Evolutionary conservation across 805 yeast species (phyloP).

Genomic region (Kodamaea kaohsiungensis): DNA sequence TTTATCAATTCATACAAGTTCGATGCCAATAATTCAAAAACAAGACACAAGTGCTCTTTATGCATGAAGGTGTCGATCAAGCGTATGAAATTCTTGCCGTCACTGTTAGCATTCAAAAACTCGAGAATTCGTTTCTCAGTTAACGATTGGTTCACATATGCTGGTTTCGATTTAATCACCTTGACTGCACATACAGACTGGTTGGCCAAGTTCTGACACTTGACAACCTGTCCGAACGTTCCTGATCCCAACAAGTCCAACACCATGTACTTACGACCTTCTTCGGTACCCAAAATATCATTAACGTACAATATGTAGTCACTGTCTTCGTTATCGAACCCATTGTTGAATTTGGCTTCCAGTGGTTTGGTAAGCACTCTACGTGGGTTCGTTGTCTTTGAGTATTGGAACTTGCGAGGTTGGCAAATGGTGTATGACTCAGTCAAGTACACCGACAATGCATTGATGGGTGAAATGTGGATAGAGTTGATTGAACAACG

Average conservation of each 20-base stretch:
- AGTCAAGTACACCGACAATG: conserved; percentile 73
- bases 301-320: conserved; percentile 94
- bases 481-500: conserved; percentile 65
- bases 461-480: conserved; percentile 76
- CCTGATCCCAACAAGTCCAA: conserved; percentile 93
- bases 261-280: conserved; percentile 83
- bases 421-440: conserved; percentile 85
- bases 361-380: conserved; percentile 91
- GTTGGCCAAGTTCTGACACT: conserved; percentile 78
- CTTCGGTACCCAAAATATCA: conserved; percentile 85
- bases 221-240: conserved; percentile 97
- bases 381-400: conserved; percentile 82
- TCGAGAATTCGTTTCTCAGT: conserved; percentile 89
- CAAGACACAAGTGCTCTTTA: conserved; percentile 89
- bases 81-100: conserved; percentile 73
- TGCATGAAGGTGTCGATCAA: conserved; percentile 88
- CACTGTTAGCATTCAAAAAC: conserved; percentile 64
- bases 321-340: conserved; percentile 82
- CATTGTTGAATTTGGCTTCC: conserved; percentile 78
- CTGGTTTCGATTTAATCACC: conserved; percentile 89
- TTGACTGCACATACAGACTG: conserved; percentile 93
- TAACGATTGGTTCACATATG: conserved; percentile 85
- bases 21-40: conserved; percentile 84
- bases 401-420: conserved; percentile 73
- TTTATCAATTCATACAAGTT: conserved; percentile 88